Conservation (phyloP, 306 rosid species). For the Citrullus amarus region DNA sequence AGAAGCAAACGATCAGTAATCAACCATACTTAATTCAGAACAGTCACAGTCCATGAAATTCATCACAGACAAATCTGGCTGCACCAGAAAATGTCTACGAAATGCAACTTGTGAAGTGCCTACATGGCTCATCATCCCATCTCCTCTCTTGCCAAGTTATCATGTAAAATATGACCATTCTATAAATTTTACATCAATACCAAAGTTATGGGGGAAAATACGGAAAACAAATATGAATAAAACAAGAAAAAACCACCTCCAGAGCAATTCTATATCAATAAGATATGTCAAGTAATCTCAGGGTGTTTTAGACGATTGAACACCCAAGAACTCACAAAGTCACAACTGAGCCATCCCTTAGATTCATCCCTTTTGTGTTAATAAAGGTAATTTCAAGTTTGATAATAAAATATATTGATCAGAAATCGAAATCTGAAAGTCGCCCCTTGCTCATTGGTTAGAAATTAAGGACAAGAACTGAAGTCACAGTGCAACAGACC, state of each 20-base stretch:
- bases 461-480: background rate
- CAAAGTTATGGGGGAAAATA: background rate
- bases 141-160: conserved; percentile 14
- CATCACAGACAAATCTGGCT: conserved; percentile 27
- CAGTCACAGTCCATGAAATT: conserved; percentile 20
- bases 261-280: background rate
- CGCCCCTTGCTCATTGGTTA: background rate
- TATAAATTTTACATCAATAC: background rate
- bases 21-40: conserved; percentile 20
- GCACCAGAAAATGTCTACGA: conserved; percentile 35
- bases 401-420: background rate
- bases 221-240: background rate
- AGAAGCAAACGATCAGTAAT: conserved; percentile 31
- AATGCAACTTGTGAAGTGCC: conserved; percentile 33
- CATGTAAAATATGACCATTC: background rate
- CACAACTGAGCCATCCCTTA: background rate
- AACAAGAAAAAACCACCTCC: background rate
- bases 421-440: background rate
- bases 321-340: background rate
- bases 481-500: background rate
- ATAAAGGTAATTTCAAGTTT: background rate
- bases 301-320: background rate
- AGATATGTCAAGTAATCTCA: background rate
- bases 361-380: background rate
- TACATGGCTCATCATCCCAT: conserved; percentile 37